phyloP scores from a whole-genome alignment of 2,329 filamentous ascomycete genomes.

The Exophiala alcalophila region DNA sequence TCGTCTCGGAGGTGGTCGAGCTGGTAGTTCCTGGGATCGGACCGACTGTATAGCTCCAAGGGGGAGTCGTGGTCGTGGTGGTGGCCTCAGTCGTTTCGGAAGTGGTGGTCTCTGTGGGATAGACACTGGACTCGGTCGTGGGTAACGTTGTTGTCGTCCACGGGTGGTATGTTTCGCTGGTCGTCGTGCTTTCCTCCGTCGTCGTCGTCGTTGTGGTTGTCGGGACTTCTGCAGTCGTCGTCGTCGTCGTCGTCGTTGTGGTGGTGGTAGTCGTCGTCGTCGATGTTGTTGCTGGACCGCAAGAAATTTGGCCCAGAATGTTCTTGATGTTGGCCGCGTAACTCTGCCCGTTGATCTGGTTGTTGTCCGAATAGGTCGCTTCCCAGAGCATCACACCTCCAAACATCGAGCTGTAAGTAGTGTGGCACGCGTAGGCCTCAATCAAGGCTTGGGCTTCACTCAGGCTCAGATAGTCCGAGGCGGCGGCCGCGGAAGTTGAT shows the following conservation, averaged over 20 bases:
- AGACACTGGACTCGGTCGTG: constrained; percentile 2
- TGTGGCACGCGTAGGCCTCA: constrained; percentile 40
- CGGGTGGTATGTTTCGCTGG: too few species aligned
- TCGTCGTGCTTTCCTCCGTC: too few species aligned
- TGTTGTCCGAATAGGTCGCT: constrained; percentile 49
- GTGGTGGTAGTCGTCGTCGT: constrained; percentile 20
- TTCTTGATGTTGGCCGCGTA: constrained; percentile 52
- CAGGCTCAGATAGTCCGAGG: constrained; percentile 48
- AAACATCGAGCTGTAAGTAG: constrained; percentile 42
- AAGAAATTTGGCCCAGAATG: constrained; percentile 35
- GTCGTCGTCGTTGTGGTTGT: constrained; percentile 15
- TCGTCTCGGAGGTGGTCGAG: constrained; percentile 1
- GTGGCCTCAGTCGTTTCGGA: constrained; percentile 4
- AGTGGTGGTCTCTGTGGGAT: too few species aligned
- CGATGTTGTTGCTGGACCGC: constrained; percentile 11
- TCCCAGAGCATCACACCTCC: constrained; percentile 62
- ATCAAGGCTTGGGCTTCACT: constrained; percentile 47
- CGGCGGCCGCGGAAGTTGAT: constrained; percentile 32
- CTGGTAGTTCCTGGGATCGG: background rate
- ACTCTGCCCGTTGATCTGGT: constrained; percentile 43
- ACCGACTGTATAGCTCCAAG: background rate
- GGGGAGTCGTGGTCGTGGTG: constrained; percentile 3
- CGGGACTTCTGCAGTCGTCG: constrained; percentile 10
- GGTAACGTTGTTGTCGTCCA: constrained; percentile 12
- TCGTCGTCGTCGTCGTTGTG: constrained; percentile 18